Percentiles rank a stretch among this genome's conserved stretches.
phyloP scores from a whole-genome alignment of 208 protist genomes.

The Leptomonas seymouri region DNA sequence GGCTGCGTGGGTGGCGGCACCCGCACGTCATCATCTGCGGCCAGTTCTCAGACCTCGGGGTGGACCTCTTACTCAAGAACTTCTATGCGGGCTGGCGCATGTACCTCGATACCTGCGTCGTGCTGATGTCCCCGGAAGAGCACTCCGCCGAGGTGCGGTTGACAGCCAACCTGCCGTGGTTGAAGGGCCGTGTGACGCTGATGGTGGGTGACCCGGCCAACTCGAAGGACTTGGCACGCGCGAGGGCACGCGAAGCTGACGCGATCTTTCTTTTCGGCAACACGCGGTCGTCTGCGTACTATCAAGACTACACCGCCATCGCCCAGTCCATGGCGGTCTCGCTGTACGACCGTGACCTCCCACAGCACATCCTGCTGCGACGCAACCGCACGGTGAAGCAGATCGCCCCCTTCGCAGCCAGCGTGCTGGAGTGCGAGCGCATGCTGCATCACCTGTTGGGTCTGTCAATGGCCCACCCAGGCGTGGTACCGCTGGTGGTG shows the following conservation, averaged over 20 bases:
- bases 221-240: conserved; percentile 55
- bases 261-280: conserved; percentile 87
- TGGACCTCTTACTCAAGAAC: conserved; percentile 73
- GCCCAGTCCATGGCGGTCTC: conserved; percentile 66
- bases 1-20: conserved; percentile 21
- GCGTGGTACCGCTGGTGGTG: conserved; percentile 77
- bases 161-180: conserved; percentile 68
- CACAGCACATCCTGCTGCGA: conserved; percentile 78
- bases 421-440: conserved; percentile 72
- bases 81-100: conserved; percentile 85
- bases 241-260: conserved; percentile 62
- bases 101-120: conserved; percentile 73
- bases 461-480: conserved; percentile 69
- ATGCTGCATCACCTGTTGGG: conserved; percentile 74
- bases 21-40: conserved; percentile 82
- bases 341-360: conserved; percentile 68
- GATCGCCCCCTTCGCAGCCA: conserved; percentile 65
- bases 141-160: conserved; percentile 61
- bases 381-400: conserved; percentile 61
- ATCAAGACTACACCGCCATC: conserved; percentile 77
- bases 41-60: conserved; percentile 58
- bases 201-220: conserved; percentile 71
- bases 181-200: conserved; percentile 70
- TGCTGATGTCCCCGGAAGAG: conserved; percentile 67
- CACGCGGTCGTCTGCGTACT: conserved; percentile 67